Evolutionary conservation across 768 basidiomycete species (phyloP), one percentile per base, ranked within the genome.

Genomic region (Lactarius pseudohatsudake): DNA sequence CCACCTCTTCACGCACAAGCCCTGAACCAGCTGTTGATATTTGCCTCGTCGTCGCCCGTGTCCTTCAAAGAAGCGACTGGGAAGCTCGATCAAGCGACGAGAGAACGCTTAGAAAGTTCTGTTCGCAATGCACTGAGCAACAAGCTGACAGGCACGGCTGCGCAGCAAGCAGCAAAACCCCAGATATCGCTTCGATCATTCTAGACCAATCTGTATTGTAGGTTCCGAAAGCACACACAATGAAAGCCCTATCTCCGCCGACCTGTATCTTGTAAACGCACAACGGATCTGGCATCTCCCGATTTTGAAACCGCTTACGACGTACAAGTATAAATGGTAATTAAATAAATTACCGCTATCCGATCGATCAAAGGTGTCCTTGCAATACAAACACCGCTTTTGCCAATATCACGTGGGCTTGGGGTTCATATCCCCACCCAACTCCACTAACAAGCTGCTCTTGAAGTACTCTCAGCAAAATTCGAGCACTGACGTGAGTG

Each of bases 151-250:
- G 45, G 43, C 41, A 32, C 41, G 13, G 8, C 68, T 15, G 6
- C 56, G 20, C 65, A 65, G 40, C 62, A 57, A 26, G 45, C 58
- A 20, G 43, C 64, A 30, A 71, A 70, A 50, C 70, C 70, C 2
- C 70, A 71, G 40, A 71, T 71, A 63, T 71, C 68, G 8, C 65
- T 71, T 38, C 68, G 70, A 32, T 69, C 70, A 30, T 71, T 71
- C 13, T 71, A 50, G 59, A 59, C 40, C 41, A 30, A 57, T 62
- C 26, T 55, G 53, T 50, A 34, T 53, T 53, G 45, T 53, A 47
- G 56, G 47, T 40, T 40, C 45, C 50, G 58, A 60, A 53, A 58
- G 34, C 59, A 62, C 38, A 43, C 57, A 16, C 50, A 58, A 38
- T 47, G 34, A 62, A 50, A 62, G 11, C 30, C 15, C 26, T 45